These are phyloP conservation scores for Rhodotorula sp. DNA, from an alignment of 1,284 basidiomycete species.

Conservation along the genomic window DNA sequence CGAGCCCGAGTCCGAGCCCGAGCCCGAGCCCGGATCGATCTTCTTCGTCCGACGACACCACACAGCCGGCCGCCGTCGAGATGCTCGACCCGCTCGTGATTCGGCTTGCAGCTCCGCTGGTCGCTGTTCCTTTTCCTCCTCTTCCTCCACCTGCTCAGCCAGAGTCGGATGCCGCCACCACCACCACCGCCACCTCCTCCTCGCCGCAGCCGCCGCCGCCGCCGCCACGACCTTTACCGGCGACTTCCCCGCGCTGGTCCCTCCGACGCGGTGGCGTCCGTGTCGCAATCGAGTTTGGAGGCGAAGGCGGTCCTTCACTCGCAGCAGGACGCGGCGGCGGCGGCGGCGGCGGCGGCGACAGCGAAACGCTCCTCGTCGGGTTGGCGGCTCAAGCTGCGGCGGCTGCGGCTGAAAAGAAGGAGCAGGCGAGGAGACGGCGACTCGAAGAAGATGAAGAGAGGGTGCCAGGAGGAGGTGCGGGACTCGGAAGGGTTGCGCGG, in stretches of 20 bases:
- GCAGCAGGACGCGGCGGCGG: not conserved
- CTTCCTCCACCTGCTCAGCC: not conserved
- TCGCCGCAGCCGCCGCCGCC: no score
- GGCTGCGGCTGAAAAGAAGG: not conserved
- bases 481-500: not conserved
- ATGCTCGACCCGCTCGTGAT: slow-evolving; percentile 18
- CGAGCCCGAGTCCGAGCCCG: no score
- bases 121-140: not conserved
- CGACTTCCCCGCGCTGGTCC: not conserved
- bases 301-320: not conserved
- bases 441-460: not conserved
- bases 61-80: slow-evolving; percentile 12
- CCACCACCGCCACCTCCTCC: not conserved
- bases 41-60: not conserved
- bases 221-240: not conserved
- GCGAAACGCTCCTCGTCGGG: slow-evolving; percentile 1
- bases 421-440: not conserved
- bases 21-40: not conserved
- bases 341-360: not conserved
- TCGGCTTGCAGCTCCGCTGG: not conserved
- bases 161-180: not conserved
- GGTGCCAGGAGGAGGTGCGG: not conserved
- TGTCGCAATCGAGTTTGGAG: slow-evolving; percentile 8
- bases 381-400: not conserved
- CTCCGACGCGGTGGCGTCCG: not conserved